Evolutionary conservation across 345 rosid species (phyloP).

Genomic region (Mallotus nudiflorus): DNA sequence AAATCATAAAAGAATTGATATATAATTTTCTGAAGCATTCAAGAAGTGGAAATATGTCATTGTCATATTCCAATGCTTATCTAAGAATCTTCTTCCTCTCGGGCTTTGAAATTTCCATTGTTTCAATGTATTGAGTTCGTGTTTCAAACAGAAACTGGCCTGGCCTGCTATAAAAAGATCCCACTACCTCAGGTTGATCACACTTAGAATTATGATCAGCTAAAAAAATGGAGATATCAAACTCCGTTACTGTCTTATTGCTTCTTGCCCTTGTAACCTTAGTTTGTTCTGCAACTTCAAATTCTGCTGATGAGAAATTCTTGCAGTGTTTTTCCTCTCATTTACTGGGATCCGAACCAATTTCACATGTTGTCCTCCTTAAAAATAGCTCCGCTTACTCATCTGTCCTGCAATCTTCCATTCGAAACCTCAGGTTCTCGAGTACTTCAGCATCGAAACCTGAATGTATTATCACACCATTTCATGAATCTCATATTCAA

Average conservation of each 20-base stretch:
- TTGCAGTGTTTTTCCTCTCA: conserved; percentile 22
- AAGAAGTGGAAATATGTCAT: neutral
- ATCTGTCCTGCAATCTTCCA: conserved; percentile 20
- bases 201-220: neutral
- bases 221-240: conserved; percentile 1
- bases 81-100: neutral
- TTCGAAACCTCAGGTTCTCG: conserved; percentile 25
- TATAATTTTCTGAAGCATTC: neutral
- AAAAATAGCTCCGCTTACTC: conserved; percentile 11
- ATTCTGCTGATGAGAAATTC: conserved; percentile 14
- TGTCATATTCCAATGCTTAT: neutral
- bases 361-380: conserved; percentile 17
- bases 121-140: neutral
- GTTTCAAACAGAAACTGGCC: neutral
- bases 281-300: neutral
- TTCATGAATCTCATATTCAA: conserved; percentile 8
- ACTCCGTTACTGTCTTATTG: neutral
- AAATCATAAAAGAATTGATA: no score
- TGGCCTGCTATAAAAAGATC: no score
- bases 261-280: neutral
- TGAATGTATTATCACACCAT: conserved; percentile 12
- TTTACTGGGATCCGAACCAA: conserved; percentile 11
- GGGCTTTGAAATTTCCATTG: neutral
- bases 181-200: neutral
- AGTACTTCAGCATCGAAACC: conserved; percentile 20